phyloP scores from a whole-genome alignment of 352 stramenopile species.

The Aphanomyces invadans region DNA sequence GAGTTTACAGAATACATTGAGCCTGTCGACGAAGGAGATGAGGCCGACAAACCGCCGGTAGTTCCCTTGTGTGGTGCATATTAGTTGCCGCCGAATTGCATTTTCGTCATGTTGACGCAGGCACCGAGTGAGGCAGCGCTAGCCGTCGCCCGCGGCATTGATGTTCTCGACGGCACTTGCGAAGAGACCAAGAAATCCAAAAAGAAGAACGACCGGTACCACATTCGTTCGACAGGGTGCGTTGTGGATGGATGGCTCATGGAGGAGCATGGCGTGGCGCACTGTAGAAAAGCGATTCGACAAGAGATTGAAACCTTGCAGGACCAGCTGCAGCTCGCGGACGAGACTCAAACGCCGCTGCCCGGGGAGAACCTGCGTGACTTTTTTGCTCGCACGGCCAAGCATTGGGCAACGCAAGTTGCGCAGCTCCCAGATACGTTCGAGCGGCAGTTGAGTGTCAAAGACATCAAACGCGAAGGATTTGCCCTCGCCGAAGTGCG shows the following conservation, averaged over 20 bases:
- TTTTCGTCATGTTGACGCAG: background rate
- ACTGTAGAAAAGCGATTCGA: constrained; percentile 39
- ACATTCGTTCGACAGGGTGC: no score
- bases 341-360: constrained; percentile 62
- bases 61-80: background rate
- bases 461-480: constrained; percentile 81
- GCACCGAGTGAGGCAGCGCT: constrained; percentile 16
- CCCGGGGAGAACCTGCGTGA: constrained; percentile 79
- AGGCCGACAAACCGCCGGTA: constrained; percentile 33
- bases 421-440: constrained; percentile 49
- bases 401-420: constrained; percentile 50
- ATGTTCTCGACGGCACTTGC: constrained; percentile 39
- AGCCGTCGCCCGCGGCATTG: constrained; percentile 40
- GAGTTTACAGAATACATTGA: constrained; percentile 22
- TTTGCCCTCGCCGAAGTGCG: constrained; percentile 62
- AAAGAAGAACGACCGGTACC: constrained; percentile 38
- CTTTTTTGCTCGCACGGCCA: constrained; percentile 78
- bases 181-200: constrained; percentile 28
- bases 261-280: no score
- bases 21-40: constrained; percentile 36
- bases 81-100: background rate
- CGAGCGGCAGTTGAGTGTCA: constrained; percentile 67
- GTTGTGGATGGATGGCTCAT: no score
- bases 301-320: constrained; percentile 80
- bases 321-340: constrained; percentile 60